Evolutionary conservation across 352 stramenopile genomes (phyloP).

Genomic region (Phytophthora capsici): DNA sequence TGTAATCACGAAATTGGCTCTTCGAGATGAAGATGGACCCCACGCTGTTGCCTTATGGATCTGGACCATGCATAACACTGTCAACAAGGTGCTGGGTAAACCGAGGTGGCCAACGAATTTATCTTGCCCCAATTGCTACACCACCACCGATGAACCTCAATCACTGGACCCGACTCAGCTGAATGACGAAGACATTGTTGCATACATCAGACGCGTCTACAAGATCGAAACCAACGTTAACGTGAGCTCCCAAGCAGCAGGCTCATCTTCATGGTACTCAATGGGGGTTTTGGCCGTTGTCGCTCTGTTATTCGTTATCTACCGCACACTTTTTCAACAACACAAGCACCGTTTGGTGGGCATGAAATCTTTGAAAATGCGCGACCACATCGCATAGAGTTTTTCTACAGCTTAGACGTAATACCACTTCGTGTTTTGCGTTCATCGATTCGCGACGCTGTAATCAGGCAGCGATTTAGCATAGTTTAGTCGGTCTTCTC

Average conservation of each 20-base stretch:
- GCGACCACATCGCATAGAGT: slow-evolving; percentile 37
- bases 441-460: neutral
- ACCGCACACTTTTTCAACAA: slow-evolving; percentile 18
- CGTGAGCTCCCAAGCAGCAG: slow-evolving; percentile 32
- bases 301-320: slow-evolving; percentile 30
- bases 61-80: slow-evolving; percentile 83
- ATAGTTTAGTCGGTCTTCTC: slow-evolving; percentile 33
- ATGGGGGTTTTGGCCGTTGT: slow-evolving; percentile 32
- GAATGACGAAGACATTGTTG: slow-evolving; percentile 51
- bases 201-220: slow-evolving; percentile 58
- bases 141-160: slow-evolving; percentile 36
- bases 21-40: slow-evolving; percentile 45
- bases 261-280: slow-evolving; percentile 26
- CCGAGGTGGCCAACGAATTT: slow-evolving; percentile 58
- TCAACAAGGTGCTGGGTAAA: slow-evolving; percentile 74
- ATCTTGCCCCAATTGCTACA: slow-evolving; percentile 60
- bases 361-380: slow-evolving; percentile 23
- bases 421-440: too few species aligned
- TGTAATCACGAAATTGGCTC: slow-evolving; percentile 47
- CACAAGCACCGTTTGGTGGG: slow-evolving; percentile 26
- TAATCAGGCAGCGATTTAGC: neutral
- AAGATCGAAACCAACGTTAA: slow-evolving; percentile 29
- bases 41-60: slow-evolving; percentile 69
- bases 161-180: slow-evolving; percentile 52
- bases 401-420: too few species aligned